Percentiles rank a stretch among this genome's conserved stretches.
Evolutionary conservation across 805 yeast species (phyloP).

Genomic region (Cyberlindnera bimundalis): DNA sequence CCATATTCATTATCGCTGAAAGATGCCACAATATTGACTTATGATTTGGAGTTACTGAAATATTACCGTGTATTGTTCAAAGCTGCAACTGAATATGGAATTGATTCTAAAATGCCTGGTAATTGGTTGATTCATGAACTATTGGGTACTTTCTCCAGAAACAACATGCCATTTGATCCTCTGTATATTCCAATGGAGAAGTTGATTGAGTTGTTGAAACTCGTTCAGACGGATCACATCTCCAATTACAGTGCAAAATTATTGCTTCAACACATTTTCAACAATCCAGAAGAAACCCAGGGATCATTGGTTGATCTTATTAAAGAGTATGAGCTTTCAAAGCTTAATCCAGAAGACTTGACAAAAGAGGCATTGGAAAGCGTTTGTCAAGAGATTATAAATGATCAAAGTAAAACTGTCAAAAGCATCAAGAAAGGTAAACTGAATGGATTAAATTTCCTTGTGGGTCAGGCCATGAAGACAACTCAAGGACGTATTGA

Average conservation of each 20-base stretch:
- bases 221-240: slow-evolving; percentile 44
- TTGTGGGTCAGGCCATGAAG: slow-evolving; percentile 85
- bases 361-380: slow-evolving; percentile 30
- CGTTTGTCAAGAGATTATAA: slow-evolving; percentile 36
- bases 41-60: slow-evolving; percentile 44
- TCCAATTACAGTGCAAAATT: slow-evolving; percentile 67
- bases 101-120: slow-evolving; percentile 42
- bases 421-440: slow-evolving; percentile 49
- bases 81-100: slow-evolving; percentile 18
- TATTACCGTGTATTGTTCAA: slow-evolving; percentile 50
- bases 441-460: slow-evolving; percentile 61
- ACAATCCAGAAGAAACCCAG: slow-evolving; percentile 38
- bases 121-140: slow-evolving; percentile 86
- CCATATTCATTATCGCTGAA: slow-evolving; percentile 62
- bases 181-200: slow-evolving; percentile 36
- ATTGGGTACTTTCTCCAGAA: slow-evolving; percentile 62
- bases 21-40: slow-evolving; percentile 70
- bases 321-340: slow-evolving; percentile 48
- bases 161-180: slow-evolving; percentile 34
- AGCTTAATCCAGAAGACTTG: slow-evolving; percentile 34
- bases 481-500: slow-evolving; percentile 59
- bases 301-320: slow-evolving; percentile 43
- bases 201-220: slow-evolving; percentile 52
- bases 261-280: slow-evolving; percentile 58
- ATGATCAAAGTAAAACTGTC: slow-evolving; percentile 49